Base-by-base conservation (phyloP, 2,329 filamentous ascomycete species). In the Apiospora arundinis region DNA sequence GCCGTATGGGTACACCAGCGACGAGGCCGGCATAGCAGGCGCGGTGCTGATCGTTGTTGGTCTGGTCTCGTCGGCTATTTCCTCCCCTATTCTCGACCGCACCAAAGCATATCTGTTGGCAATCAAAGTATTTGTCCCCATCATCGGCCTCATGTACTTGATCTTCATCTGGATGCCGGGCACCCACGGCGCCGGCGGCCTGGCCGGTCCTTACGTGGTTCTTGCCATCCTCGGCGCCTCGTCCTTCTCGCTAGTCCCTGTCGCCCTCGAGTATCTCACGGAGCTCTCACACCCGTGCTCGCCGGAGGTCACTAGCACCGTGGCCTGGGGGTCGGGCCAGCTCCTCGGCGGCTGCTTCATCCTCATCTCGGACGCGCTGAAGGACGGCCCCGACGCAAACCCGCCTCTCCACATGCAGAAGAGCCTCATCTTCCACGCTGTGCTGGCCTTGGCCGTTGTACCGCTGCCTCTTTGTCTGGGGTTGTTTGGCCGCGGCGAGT, bases 1-100 rank as follows among this genome's bases (percentile, higher is more conserved):
- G 49, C 96, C 96, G 0, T 95, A 98, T 83, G 93, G 90, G 77
- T 97, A 94, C 87, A 88, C 85, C 72, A 92, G 97, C 80, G 92
- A 92, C 74, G 88, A 97, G 70, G 93, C 95, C 28, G 96, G 96
- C 45, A 95, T 98, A 77, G 94, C 92, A 14, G 96, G 96, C 74
- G 96, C 93, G 0, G 82, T 98, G 11, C 88, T 98, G 45, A 98
- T 98, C 79, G 87, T 97, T 66, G 93, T 96, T 69, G 96, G 96
- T 11, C 90, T 99, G 1, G 86, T 97, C 63, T 82, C 89, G 5
- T 88, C 94, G 0, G 96, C 94, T 18, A 85, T 97, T 73, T 87
- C 90, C 0, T 93, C 92, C 0, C 95, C 95, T 0, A 86, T 98
- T 75, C 89, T 97, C 74, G 96, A 98, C 83, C 90, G 92, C 69